phyloP scores from a whole-genome alignment of 2,329 filamentous ascomycete genomes.

The Colletotrichum costaricense region DNA sequence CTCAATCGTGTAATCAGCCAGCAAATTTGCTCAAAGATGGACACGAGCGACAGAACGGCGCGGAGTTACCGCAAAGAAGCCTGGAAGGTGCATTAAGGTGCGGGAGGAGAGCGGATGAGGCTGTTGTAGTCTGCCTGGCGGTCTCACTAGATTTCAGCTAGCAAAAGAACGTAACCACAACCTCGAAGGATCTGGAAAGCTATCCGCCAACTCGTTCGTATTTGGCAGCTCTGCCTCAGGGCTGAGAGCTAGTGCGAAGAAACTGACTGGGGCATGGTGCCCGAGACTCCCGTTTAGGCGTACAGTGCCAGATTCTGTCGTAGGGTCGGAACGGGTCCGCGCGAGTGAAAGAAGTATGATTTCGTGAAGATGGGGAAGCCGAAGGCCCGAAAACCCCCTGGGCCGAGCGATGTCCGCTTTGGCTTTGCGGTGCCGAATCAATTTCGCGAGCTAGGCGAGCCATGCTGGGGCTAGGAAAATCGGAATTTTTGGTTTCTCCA shows the following conservation, averaged over 20 bases:
- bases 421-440: not conserved
- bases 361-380: constrained; percentile 16
- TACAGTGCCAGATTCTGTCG: not conserved
- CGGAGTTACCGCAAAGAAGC: not conserved
- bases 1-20: not conserved
- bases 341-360: constrained; percentile 9
- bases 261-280: not conserved
- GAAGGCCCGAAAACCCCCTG: not conserved
- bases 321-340: not conserved
- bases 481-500: constrained; percentile 12
- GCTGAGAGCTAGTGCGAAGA: constrained; percentile 7
- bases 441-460: not conserved
- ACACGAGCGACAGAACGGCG: not conserved
- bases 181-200: not conserved
- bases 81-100: not conserved
- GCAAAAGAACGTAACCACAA: not conserved
- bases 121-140: not conserved
- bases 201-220: not conserved
- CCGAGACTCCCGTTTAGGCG: not conserved
- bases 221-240: not conserved
- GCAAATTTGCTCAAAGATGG: not conserved
- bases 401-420: not conserved
- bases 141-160: not conserved
- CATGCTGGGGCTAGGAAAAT: constrained; percentile 12
- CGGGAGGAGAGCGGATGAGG: not conserved